These are phyloP conservation scores for Physocladia obscura DNA, from an alignment of 192 early-diverging fungal genomes.

Conservation along the genomic window DNA sequence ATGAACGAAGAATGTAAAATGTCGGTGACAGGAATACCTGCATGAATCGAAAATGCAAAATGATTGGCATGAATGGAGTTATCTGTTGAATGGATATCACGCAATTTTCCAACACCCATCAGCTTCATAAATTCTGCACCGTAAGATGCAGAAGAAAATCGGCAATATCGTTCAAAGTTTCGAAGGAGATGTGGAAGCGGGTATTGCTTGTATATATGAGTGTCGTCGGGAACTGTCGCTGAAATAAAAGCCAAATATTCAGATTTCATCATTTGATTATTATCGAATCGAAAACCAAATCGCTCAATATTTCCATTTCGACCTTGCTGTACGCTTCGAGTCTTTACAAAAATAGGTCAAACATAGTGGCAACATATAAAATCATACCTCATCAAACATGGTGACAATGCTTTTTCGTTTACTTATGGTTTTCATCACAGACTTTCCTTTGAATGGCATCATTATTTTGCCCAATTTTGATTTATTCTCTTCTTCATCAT, in stretches of 20 bases:
- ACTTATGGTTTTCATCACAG: not conserved
- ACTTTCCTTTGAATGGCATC: not conserved
- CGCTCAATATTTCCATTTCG: slow-evolving; percentile 7
- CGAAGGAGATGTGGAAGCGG: slow-evolving; percentile 31
- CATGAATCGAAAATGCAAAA: slow-evolving; percentile 50
- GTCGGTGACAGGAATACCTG: slow-evolving; percentile 49
- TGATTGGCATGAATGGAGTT: slow-evolving; percentile 48
- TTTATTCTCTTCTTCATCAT: not conserved
- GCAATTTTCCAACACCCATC: slow-evolving; percentile 41
- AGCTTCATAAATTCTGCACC: slow-evolving; percentile 38
- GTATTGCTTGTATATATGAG: slow-evolving; percentile 25
- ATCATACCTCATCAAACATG: slow-evolving; percentile 33
- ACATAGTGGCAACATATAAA: not conserved
- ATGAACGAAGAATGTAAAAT: slow-evolving; percentile 46
- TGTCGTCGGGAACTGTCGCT: not conserved
- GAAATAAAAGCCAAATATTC: not conserved
- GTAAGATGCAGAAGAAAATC: slow-evolving; percentile 51
- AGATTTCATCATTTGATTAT: not conserved
- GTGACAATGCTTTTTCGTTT: slow-evolving; percentile 25
- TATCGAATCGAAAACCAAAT: slow-evolving; percentile 1
- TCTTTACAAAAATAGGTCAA: not conserved
- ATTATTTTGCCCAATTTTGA: not conserved
- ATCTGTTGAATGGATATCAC: slow-evolving; percentile 40
- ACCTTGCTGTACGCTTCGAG: not conserved
- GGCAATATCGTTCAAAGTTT: slow-evolving; percentile 43